Base-by-base conservation (phyloP, 2,329 filamentous ascomycete species). In the Clonostachys solani region DNA sequence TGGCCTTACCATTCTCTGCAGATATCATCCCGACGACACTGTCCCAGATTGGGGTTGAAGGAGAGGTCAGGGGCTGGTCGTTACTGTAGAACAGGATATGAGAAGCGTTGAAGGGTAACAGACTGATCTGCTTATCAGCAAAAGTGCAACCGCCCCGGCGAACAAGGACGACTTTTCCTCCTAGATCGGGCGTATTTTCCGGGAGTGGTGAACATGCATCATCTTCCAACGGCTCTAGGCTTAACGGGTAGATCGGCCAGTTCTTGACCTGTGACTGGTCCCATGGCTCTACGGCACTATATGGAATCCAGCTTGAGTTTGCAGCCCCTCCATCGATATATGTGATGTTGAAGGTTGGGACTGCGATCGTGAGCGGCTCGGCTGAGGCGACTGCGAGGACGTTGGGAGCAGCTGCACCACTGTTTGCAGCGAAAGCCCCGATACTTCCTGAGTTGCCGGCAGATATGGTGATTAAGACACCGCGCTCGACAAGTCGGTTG, bases 381-480 rank as follows among this genome's bases (percentile, higher is more conserved):
- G 74, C 59, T 0, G 73, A 74, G 17, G 71, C 73, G 19, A 75
- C 64, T 4, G 69, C 62, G 9, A 73, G 63, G 5, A 71, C 69
- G 15, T 67, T 62, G 29, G 60, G 61, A 5, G 68, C 71, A 9
- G 68, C 64, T 3, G 71, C 63, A 5, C 70, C 72, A 5, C 60
- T 64, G 40, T 60, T 53, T 8, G 41, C 48, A 18, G 66, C 67
- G 55, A 74, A 73, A 0, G 71, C 58, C 2, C 73, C 73, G 16
- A 60, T 52, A 9, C 56, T 56, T 12, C 72, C 72, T 5, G 63
- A 61, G 46, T 77, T 77, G 33, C 73, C 72, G 5, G 65, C 69
- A 2, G 71, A 62, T 19, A 74, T 64, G 10, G 67, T 66, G 34
- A 72, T 62, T 12, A 71, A 62, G 9, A 73, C 62, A 12, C 71